Evolutionary conservation across 2,329 filamentous ascomycete species (phyloP).

Genomic region (Scleromitrula shiraiana): DNA sequence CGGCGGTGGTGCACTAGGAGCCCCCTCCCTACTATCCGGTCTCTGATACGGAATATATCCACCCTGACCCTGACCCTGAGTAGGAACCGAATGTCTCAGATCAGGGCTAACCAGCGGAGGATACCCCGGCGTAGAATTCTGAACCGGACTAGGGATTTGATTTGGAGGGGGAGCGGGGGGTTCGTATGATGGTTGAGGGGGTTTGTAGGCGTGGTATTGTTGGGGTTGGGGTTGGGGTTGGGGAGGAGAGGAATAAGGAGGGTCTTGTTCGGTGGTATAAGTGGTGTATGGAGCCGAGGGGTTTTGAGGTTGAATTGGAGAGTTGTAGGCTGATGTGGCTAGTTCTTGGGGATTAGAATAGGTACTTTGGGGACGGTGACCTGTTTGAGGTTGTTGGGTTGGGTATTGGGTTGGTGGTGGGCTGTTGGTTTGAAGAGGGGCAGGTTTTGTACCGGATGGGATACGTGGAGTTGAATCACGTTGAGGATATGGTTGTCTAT

Average conservation of each 20-base stretch:
- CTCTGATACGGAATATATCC: slow-evolving; percentile 52
- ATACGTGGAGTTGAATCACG: slow-evolving; percentile 44
- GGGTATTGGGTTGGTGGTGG: slow-evolving; percentile 42
- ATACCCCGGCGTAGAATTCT: too few relatives aligned
- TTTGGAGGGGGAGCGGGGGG: slow-evolving; percentile 26
- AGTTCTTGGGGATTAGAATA: slow-evolving; percentile 70
- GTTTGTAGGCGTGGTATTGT: slow-evolving; percentile 26
- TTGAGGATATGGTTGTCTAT: slow-evolving; percentile 42
- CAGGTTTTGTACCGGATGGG: slow-evolving; percentile 38
- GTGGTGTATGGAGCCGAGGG: slow-evolving; percentile 17
- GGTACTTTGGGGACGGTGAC: slow-evolving; percentile 56
- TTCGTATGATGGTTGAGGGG: slow-evolving; percentile 18
- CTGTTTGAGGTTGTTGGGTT: slow-evolving; percentile 36
- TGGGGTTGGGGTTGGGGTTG: slow-evolving; percentile 21
- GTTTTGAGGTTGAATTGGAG: slow-evolving; percentile 49
- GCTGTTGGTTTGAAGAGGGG: slow-evolving; percentile 43
- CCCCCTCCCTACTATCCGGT: slow-evolving; percentile 25
- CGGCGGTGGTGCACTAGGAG: slow-evolving; percentile 38
- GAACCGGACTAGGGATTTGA: slow-evolving; percentile 20
- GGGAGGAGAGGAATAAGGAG: slow-evolving; percentile 20
- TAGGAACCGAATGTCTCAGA: too few relatives aligned
- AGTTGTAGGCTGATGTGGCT: slow-evolving; percentile 70
- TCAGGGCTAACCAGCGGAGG: too few relatives aligned
- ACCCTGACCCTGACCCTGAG: slow-evolving; percentile 23
- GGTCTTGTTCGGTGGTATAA: slow-evolving; percentile 25